Base-by-base conservation (phyloP, 1,284 basidiomycete genomes). In the Irpex sp. region DNA sequence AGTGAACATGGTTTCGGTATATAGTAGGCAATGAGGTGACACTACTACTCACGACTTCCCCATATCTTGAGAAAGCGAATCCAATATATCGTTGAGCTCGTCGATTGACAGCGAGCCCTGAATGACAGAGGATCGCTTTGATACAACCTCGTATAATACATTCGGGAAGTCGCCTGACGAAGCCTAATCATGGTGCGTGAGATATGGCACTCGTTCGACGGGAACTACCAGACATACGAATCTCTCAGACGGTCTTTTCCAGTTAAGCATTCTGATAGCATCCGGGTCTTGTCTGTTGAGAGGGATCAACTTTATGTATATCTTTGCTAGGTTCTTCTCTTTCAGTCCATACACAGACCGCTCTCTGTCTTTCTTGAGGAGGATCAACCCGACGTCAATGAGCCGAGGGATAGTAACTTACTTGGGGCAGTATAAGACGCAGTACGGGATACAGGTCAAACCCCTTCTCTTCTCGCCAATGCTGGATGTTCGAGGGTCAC, bases 311-410 rank as follows among this genome's bases (percentile, higher is more conserved):
- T 91, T 89, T 75, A 95, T 93, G 71, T 95, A 96, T 9, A 85
- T 86, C 73, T 93, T 95, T 2, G 94, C 94, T 2, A 98, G 77
- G 68, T 90, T 91, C 74, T 90, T 90, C 76, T 98, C 96, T 72
- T 97, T 97, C 65, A 96, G 73, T 8, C 92, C 91, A 73, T 97
- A 98, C 0, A 94, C 87, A 0, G 92, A 83, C 57, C 95, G 85
- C 66, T 96, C 93, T 39, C 90, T 82, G 72, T 98, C 95, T 82
- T 93, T 91, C 94, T 97, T 71, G 47, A 64, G 51, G 5, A 19
- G 5, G 52, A 19, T 42, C 55, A 8, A 60, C 18, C 3, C 28
- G 49, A 5, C 23, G 16, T 9, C 47, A 7, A 39, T 42, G 21
- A 1, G 1, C 33, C 10, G 21, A 35, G 16, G 23, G 14, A 7